Conservation (phyloP, 2,329 filamentous ascomycete genomes). For the Fusarium tupiense region DNA sequence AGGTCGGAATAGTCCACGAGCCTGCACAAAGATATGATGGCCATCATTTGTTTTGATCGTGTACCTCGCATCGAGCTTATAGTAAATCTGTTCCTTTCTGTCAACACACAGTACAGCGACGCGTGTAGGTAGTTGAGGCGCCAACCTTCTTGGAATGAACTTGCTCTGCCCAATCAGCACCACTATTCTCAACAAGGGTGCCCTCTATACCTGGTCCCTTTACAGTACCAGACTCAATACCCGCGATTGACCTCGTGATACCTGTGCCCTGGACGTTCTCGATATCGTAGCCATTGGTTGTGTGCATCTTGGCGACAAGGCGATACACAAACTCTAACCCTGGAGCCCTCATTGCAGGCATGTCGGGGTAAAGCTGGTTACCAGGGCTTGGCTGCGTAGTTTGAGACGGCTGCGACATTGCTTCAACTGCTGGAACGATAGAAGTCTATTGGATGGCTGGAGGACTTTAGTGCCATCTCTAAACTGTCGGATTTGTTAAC, state of each 20-base stretch:
- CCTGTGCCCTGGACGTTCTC: not conserved
- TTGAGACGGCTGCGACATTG: not conserved
- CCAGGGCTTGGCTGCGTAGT: not conserved
- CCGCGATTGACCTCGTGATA: not conserved
- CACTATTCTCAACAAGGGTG: not conserved
- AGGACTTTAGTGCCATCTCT: not conserved
- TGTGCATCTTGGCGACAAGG: not conserved
- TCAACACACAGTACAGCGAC: not conserved
- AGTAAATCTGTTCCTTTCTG: not conserved
- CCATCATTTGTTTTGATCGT: not conserved
- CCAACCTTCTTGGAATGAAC: not conserved
- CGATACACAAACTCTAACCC: not conserved
- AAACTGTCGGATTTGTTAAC: not conserved
- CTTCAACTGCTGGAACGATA: fast-evolving
- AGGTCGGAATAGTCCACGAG: not conserved
- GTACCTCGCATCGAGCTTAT: not conserved
- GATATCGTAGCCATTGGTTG: not conserved
- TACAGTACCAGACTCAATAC: not conserved
- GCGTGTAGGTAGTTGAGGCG: not conserved
- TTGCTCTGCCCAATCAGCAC: not conserved
- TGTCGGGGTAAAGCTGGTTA: not conserved
- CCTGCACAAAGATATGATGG: not conserved
- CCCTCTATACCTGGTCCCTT: not conserved
- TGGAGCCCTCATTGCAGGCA: not conserved
- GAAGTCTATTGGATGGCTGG: not conserved